Evolutionary conservation across 805 yeast genomes (phyloP).

Genomic region (Ogataea haglerorum): DNA sequence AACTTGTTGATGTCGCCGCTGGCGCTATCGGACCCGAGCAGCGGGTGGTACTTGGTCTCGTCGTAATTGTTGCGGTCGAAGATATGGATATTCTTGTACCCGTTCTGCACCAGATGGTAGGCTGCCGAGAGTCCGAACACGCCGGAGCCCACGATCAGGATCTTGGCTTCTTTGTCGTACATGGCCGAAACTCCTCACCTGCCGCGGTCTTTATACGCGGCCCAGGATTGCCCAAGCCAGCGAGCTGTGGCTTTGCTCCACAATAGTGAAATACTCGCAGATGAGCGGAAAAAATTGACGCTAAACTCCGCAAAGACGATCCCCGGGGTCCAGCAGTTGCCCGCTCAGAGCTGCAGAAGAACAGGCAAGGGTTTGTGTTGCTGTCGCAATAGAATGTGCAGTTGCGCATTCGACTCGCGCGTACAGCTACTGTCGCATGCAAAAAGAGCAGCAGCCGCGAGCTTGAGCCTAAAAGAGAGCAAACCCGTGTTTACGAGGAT

Average conservation of each 20-base stretch:
- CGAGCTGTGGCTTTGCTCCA: neutral
- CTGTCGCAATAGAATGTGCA: constrained; percentile 60
- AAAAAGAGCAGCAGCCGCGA: constrained; percentile 31
- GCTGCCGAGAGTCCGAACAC: constrained; percentile 49
- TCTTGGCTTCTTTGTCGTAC: constrained; percentile 5
- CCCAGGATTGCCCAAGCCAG: neutral
- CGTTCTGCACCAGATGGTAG: constrained; percentile 15
- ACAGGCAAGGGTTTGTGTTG: constrained; percentile 38
- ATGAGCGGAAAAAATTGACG: neutral
- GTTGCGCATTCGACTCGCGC: constrained; percentile 59
- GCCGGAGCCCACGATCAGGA: constrained; percentile 45
- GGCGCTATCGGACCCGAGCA: constrained; percentile 22
- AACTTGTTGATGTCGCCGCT: constrained; percentile 25
- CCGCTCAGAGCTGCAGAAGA: constrained; percentile 5
- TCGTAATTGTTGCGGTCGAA: constrained; percentile 19
- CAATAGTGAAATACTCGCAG: neutral
- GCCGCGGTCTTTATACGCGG: too few species aligned
- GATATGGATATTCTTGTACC: constrained; percentile 18
- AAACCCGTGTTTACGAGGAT: constrained; percentile 26
- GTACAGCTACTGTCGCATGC: constrained; percentile 49
- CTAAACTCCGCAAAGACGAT: constrained; percentile 3
- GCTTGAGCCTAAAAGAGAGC: constrained; percentile 16
- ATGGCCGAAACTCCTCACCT: neutral
- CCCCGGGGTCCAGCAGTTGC: constrained; percentile 18
- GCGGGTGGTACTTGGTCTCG: constrained; percentile 14